Evolutionary conservation across 129 eudicot species (phyloP), one percentile per base, ranked within the genome.

Genomic region (Dittrichia graveolens): DNA sequence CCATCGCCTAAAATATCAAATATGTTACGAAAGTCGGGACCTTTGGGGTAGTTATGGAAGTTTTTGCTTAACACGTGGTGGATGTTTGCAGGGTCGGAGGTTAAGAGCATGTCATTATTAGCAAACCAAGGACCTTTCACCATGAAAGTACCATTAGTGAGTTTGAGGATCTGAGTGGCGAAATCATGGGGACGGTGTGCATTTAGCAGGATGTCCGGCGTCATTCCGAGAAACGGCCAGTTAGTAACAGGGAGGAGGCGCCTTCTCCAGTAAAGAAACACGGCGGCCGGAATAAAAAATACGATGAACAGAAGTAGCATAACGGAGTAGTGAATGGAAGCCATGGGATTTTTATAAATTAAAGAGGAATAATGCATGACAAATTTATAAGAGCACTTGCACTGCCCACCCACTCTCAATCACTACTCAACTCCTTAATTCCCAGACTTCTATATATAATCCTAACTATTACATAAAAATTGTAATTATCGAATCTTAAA

Each of bases 71-170:
- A 43, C 18, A 85, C 41, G 62, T 80, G 31, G 69, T 86, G 87
- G 9, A 85, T 80, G 58, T 88, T 85, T n/a, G 90, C 79, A 6
- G 94, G 94, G 60, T 85, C 87, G 1, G 76, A 43, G 24, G 90
- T 85, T 19, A 72, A 1, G 0, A 88, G 48, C 73, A 80, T 59
- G 58, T 83, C 74, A 73, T 78, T 67, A 24, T 78, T 80, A 16
- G 88, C 42, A 46, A 88, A 73, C 73, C 83, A 75, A 4, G 88
- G 91, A 3, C 91, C 95, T 72, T 72, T 77, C 37, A 88, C 6
- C 39, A 41, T 14, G 55, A 79, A 75, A 0, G 85, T 82, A 18
- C 80, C 81, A 0, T 80, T 41, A 44, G 4, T 31, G 10, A 35
- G 61, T 53, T n/a, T 50, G 42, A 85, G 61, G 10, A 80, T 0